A percentile compares a stretch with the other conserved stretches of the same genome.
phyloP scores from a whole-genome alignment of 306 rosid species.

The Inga leiocalycina region DNA sequence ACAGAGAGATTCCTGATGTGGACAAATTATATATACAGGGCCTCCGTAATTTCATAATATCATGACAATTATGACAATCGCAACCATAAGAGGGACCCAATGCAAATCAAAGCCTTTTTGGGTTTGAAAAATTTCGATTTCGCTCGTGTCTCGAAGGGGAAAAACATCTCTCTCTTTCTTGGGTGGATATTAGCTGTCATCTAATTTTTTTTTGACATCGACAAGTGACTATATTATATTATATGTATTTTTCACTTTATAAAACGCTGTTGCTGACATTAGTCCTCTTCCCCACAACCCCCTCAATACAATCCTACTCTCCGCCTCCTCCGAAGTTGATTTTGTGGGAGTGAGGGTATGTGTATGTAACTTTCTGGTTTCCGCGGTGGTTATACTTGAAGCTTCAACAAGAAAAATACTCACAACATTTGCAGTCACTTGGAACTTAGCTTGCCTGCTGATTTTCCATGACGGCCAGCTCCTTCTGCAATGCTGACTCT shows the following conservation, averaged over 20 bases:
- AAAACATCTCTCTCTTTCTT: conserved; percentile 21
- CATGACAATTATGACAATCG: neutral
- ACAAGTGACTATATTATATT: conserved; percentile 10
- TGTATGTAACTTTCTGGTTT: neutral
- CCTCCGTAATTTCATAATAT: neutral
- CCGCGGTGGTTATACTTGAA: neutral
- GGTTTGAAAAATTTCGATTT: neutral
- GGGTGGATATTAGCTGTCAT: conserved; percentile 93
- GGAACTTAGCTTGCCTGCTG: conserved; percentile 21
- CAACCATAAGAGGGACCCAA: neutral
- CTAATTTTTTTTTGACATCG: conserved; percentile 23
- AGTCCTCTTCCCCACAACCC: neutral
- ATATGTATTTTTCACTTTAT: conserved; percentile 41
- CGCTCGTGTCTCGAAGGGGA: neutral
- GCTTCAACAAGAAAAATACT: neutral
- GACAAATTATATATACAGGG: conserved; percentile 11
- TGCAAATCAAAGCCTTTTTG: neutral
- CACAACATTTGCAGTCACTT: neutral
- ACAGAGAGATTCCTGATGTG: conserved; percentile 40
- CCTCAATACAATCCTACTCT: neutral
- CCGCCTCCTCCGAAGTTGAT: neutral
- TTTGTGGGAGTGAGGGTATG: neutral
- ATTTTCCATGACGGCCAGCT: conserved; percentile 61
- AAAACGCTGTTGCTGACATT: conserved; percentile 41
- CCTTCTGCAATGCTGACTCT: conserved; percentile 79